Evolutionary conservation across 345 rosid species (phyloP).

Genomic region (Salix koriyanagi): DNA sequence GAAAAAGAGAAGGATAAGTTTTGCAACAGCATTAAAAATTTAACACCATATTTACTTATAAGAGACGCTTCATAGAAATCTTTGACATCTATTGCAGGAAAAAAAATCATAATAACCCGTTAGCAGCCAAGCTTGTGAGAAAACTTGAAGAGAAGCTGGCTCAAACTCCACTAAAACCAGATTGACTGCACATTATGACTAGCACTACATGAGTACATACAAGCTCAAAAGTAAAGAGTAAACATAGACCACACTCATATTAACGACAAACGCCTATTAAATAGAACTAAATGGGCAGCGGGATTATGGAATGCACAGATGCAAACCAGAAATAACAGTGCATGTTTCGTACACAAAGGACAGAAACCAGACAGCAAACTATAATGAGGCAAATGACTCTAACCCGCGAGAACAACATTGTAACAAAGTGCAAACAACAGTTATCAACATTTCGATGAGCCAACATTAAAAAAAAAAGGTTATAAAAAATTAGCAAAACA

Average conservation of each 20-base stretch:
- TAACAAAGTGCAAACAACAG: no score
- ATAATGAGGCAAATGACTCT: neutral
- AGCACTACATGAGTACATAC: neutral
- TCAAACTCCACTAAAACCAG: neutral
- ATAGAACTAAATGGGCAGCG: neutral
- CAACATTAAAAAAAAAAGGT: no score
- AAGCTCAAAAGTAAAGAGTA: neutral
- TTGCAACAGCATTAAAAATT: neutral
- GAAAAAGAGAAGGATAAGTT: neutral
- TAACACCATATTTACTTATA: neutral
- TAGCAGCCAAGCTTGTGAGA: neutral
- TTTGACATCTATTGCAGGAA: neutral
- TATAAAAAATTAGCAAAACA: neutral
- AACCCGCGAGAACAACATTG: no score
- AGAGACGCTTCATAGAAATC: neutral
- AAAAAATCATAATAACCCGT: neutral
- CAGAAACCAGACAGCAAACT: neutral
- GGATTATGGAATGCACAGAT: neutral
- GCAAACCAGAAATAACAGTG: neutral
- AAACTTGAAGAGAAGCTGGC: neutral
- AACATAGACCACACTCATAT: neutral
- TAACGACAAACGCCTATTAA: neutral
- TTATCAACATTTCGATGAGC: no score
- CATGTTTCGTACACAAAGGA: neutral
- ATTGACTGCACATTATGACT: neutral